These are phyloP conservation scores for Solanum arcanum DNA, from an alignment of 257 asterid species.

Conservation along the genomic window DNA sequence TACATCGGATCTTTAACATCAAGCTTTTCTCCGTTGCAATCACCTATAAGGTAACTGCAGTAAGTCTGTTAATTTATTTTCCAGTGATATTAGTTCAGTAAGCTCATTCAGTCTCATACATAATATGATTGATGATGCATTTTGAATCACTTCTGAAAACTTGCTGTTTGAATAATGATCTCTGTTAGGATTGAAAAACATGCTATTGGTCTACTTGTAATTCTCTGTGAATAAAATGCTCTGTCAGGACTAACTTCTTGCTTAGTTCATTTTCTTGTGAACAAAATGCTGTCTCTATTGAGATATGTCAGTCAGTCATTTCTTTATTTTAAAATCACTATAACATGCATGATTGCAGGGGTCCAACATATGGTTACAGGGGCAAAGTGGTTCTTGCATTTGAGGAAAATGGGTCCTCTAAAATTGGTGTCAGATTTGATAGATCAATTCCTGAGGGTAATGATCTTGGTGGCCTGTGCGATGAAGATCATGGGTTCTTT, in stretches of 20 bases:
- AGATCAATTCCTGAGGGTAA: neutral
- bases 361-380: conserved; percentile 58
- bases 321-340: neutral
- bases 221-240: neutral
- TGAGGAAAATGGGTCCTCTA: conserved; percentile 62
- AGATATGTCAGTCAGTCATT: neutral
- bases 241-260: neutral
- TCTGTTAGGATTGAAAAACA: neutral
- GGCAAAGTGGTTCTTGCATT: conserved; percentile 86
- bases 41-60: conserved; percentile 42
- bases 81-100: neutral
- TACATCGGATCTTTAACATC: conserved; percentile 49
- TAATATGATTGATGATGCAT: neutral
- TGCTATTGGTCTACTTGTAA: neutral
- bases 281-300: neutral
- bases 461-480: conserved; percentile 1
- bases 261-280: neutral
- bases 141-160: neutral
- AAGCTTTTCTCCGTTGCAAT: conserved; percentile 39
- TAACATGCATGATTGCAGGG: conserved; percentile 32
- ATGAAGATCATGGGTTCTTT: conserved; percentile 2
- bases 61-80: neutral
- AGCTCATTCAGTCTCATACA: neutral
- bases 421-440: conserved; percentile 1
- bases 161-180: neutral